phyloP scores from a whole-genome alignment of 352 stramenopile species.

The Nothophytophthora sp. region DNA sequence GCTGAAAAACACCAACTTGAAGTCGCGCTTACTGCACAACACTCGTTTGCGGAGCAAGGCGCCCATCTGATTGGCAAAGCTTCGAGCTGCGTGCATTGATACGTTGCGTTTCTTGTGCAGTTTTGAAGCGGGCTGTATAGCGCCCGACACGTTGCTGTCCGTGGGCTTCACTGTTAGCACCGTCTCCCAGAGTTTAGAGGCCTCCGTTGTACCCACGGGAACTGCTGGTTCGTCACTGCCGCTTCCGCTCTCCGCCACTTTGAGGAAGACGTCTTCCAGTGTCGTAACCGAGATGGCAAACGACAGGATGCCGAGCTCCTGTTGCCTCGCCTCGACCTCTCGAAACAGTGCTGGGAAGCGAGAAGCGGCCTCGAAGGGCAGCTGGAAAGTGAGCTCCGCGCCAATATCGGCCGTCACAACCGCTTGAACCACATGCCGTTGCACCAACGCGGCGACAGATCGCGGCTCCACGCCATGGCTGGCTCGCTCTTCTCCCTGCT shows the following conservation, averaged over 20 bases:
- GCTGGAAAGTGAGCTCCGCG: constrained; percentile 75
- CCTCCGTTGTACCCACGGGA: too few species aligned
- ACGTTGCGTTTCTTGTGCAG: too few species aligned
- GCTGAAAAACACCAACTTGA: too few species aligned
- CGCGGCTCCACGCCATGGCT: too few species aligned
- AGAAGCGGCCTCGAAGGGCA: constrained; percentile 56
- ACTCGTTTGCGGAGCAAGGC: too few species aligned
- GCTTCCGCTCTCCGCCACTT: constrained; percentile 77
- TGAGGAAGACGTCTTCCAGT: constrained; percentile 91
- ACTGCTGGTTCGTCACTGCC: constrained; percentile 54
- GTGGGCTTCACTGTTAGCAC: too few species aligned
- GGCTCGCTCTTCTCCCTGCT: constrained; percentile 21
- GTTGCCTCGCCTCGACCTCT: constrained; percentile 51
- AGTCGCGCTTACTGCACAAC: too few species aligned
- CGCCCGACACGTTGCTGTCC: too few species aligned
- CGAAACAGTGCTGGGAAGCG: constrained; percentile 74
- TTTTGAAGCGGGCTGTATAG: too few species aligned
- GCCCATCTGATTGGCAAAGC: constrained; percentile 26
- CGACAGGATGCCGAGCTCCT: constrained; percentile 43
- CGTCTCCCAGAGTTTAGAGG: too few species aligned
- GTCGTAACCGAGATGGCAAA: constrained; percentile 92
- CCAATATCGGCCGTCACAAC: constrained; percentile 66
- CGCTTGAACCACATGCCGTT: too few species aligned
- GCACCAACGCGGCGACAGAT: too few species aligned
- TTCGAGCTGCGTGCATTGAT: constrained; percentile 31